phyloP scores from a whole-genome alignment of 2,329 filamentous ascomycete genomes.

The Ascosphaera aggregata region DNA sequence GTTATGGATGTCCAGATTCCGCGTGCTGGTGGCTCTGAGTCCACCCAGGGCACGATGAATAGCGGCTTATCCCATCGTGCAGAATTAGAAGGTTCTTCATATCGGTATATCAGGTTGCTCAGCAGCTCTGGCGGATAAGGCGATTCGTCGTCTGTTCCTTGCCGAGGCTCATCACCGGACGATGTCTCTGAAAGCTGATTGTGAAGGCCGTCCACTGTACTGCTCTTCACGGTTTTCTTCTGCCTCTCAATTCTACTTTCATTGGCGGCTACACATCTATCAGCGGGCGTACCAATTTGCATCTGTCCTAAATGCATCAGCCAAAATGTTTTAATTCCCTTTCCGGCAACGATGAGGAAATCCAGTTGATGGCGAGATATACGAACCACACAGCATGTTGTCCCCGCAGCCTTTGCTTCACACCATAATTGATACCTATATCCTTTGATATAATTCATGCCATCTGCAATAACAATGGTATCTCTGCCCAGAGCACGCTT shows the following conservation, averaged over 20 bases:
- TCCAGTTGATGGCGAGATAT: neutral
- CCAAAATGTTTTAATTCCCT: neutral
- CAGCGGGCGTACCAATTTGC: conserved; percentile 32
- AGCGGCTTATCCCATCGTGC: conserved; percentile 42
- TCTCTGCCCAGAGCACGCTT: conserved; percentile 34
- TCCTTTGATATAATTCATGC: conserved; percentile 45
- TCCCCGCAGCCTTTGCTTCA: conserved; percentile 39
- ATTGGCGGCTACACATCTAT: conserved; percentile 32
- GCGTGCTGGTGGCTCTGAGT: conserved; percentile 30
- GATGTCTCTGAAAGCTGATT: neutral
- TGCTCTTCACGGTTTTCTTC: conserved; percentile 1
- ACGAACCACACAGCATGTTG: conserved; percentile 36
- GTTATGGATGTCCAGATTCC: conserved; percentile 37
- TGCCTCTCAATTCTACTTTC: conserved; percentile 12
- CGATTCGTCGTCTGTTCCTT: conserved; percentile 10
- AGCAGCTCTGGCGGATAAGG: conserved; percentile 32
- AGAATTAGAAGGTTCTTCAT: conserved; percentile 44
- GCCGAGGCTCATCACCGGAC: conserved; percentile 2
- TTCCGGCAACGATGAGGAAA: neutral
- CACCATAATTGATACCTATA: conserved; percentile 45
- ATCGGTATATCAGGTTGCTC: conserved; percentile 40
- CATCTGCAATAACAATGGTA: conserved; percentile 38
- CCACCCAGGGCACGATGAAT: conserved; percentile 35
- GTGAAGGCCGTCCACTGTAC: neutral
- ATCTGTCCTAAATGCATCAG: conserved; percentile 18